Evolutionary conservation across 2,329 filamentous ascomycete species (phyloP), one percentile per base, ranked within the genome.

Genomic region (Cercospora beticola): DNA sequence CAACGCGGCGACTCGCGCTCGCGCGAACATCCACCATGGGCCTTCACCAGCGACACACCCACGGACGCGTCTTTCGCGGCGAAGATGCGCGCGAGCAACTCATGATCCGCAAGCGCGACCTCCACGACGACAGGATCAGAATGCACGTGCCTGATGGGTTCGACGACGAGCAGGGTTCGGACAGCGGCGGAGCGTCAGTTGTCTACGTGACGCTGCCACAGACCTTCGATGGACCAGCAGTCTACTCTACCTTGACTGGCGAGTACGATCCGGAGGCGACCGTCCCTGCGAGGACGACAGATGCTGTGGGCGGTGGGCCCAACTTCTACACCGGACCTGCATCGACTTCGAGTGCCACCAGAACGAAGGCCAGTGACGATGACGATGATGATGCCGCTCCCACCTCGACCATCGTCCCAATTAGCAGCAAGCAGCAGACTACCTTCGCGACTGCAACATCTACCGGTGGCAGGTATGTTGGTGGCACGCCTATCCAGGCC

Each of bases 191-290:
- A 31, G 76, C 79, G 23, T 79, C 78, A 4, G 78, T 85, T 28
- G 83, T 88, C 65, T 88, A 87, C 77, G 81, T 86, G 59, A 88
- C 86, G 0, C 79, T 83, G 18, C 74, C 80, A 76, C 82, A 67
- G 70, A 86, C 85, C 56, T 88, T 88, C 72, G 76, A 79, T 26
- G 86, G 86, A 36, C 78, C 81, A 8, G 77, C 76, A 33, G 73
- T 76, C 43, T 79, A 77, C 62, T 73, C 73, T 9, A 78, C 76
- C 56, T 58, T 75, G 31, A 69, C 71, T 16, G 65, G 61, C 30
- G 59, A 56, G 46, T 61, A 54, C 40, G 33, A 52, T 18, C 43
- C 71, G 26, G 61, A 67, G 16, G 46, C 62, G 6, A 70, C 72
- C 3, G 57, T 68, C 9, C 68, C 71, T 12, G 52, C 72, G 46